Evolutionary conservation across 768 basidiomycete species (phyloP).

Genomic region (Rhizopogon salebrosus): DNA sequence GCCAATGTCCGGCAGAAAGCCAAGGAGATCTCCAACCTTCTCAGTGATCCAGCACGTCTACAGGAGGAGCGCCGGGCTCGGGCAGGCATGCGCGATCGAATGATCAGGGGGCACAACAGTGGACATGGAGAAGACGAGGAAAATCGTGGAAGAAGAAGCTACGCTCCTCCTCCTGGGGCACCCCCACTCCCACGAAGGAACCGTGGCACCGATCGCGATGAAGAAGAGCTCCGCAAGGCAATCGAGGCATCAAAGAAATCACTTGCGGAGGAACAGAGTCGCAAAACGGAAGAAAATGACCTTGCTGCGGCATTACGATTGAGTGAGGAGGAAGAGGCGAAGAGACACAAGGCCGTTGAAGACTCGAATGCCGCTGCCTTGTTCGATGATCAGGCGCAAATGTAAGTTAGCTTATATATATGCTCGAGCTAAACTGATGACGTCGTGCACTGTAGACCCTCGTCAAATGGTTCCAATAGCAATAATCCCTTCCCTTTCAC

Average conservation of each 20-base stretch:
- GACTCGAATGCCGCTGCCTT: slow-evolving; percentile 68
- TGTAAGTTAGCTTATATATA: slow-evolving; percentile 42
- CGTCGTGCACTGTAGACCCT: slow-evolving; percentile 16
- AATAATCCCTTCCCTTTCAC: slow-evolving; percentile 57
- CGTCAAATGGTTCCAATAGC: slow-evolving; percentile 23
- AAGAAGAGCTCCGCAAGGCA: slow-evolving; percentile 79
- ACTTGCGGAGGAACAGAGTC: slow-evolving; percentile 62
- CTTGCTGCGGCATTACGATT: slow-evolving; percentile 75
- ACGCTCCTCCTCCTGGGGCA: background rate
- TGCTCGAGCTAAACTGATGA: slow-evolving; percentile 3
- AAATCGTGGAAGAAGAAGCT: slow-evolving; percentile 10
- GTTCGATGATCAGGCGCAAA: slow-evolving; percentile 82
- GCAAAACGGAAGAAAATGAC: slow-evolving; percentile 71
- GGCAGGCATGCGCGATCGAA: slow-evolving; percentile 91
- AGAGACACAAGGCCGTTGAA: slow-evolving; percentile 62
- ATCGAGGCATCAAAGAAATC: slow-evolving; percentile 86
- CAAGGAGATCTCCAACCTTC: slow-evolving; percentile 94
- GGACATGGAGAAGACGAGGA: slow-evolving; percentile 31
- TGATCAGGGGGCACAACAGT: slow-evolving; percentile 56
- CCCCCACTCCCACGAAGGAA: slow-evolving; percentile 13
- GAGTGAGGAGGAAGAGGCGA: slow-evolving; percentile 87
- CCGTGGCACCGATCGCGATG: slow-evolving; percentile 42
- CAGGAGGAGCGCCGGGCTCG: slow-evolving; percentile 81
- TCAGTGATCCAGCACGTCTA: slow-evolving; percentile 80
- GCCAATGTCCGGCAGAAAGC: slow-evolving; percentile 96